A percentile compares a stretch with the other conserved stretches of the same genome.
Evolutionary conservation across 2,329 filamentous ascomycete species (phyloP).

Genomic region (Pseudogymnoascus sp.): DNA sequence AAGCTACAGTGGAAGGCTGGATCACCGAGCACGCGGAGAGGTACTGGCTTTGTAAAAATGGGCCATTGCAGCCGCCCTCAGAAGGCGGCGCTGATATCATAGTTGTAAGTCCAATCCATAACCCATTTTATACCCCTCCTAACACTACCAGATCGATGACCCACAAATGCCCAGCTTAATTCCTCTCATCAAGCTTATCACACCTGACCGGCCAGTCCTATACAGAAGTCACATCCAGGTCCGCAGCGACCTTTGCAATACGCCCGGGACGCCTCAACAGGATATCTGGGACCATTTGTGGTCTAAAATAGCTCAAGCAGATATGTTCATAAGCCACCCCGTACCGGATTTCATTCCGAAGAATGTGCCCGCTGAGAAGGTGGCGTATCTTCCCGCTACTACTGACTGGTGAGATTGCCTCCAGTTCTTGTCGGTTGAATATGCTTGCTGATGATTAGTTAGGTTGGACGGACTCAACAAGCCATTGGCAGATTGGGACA

Average conservation of each 20-base stretch:
- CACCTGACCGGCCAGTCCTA: slow-evolving; percentile 66
- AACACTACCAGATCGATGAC: slow-evolving; percentile 54
- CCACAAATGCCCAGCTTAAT: slow-evolving; percentile 78
- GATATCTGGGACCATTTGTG: slow-evolving; percentile 71
- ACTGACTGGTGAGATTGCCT: slow-evolving; percentile 57
- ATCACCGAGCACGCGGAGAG: slow-evolving; percentile 62
- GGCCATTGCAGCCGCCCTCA: slow-evolving; percentile 54
- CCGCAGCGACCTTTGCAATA: slow-evolving; percentile 60
- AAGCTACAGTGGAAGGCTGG: slow-evolving; percentile 59
- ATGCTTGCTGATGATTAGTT: slow-evolving; percentile 16
- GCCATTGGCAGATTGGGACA: slow-evolving; percentile 58
- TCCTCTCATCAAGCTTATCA: slow-evolving; percentile 60
- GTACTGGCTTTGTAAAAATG: slow-evolving; percentile 63
- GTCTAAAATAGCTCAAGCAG: slow-evolving; percentile 59
- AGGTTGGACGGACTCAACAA: slow-evolving; percentile 77
- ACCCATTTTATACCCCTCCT: neutral
- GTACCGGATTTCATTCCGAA: slow-evolving; percentile 66
- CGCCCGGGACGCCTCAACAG: slow-evolving; percentile 55
- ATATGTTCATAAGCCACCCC: slow-evolving; percentile 76
- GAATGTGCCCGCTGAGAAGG: slow-evolving; percentile 54
- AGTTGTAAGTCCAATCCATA: slow-evolving; percentile 38
- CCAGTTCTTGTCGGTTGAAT: neutral
- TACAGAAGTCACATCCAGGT: slow-evolving; percentile 81
- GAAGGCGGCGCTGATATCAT: slow-evolving; percentile 70
- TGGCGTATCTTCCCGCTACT: slow-evolving; percentile 69